Evolutionary conservation across 331 rosid species (phyloP).

Genomic region (Spiraea crenata): DNA sequence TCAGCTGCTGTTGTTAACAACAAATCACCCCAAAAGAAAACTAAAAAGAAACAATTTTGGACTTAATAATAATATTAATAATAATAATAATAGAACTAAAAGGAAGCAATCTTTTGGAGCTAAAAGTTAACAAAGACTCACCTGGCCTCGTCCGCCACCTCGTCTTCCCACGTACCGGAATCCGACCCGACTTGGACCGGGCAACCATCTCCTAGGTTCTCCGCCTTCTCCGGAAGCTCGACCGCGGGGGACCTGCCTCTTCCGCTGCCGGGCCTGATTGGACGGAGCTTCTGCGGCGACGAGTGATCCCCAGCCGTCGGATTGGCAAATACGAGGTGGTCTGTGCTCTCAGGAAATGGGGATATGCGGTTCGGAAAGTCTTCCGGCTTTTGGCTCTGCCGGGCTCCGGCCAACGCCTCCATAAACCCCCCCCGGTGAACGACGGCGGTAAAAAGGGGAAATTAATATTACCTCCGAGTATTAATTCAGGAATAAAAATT

Average conservation of each 20-base stretch:
- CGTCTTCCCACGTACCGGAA: slow-evolving; percentile 21
- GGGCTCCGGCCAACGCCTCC: slow-evolving; percentile 63
- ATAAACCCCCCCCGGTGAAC: slow-evolving; percentile 13
- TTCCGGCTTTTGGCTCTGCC: slow-evolving; percentile 20
- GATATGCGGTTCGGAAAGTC: slow-evolving; percentile 47
- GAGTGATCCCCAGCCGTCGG: slow-evolving; percentile 26
- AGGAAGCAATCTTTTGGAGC: not conserved
- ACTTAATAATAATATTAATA: too few species aligned
- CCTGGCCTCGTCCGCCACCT: slow-evolving; percentile 40
- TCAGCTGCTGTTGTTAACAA: too few species aligned
- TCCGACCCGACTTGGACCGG: slow-evolving; percentile 38
- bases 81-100: not conserved
- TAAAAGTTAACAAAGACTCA: slow-evolving; percentile 24
- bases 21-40: too few species aligned
- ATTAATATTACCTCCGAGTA: not conserved
- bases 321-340: slow-evolving; percentile 49
- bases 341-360: slow-evolving; percentile 68
- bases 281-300: slow-evolving; percentile 77
- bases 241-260: slow-evolving; percentile 31
- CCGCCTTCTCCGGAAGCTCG: slow-evolving; percentile 16
- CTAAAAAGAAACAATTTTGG: too few species aligned
- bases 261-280: slow-evolving; percentile 49
- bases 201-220: slow-evolving; percentile 16
- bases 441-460: slow-evolving; percentile 23
- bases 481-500: not conserved